Evolutionary conservation across 2,329 filamentous ascomycete species (phyloP).

Genomic region (Trichophyton verrucosum): DNA sequence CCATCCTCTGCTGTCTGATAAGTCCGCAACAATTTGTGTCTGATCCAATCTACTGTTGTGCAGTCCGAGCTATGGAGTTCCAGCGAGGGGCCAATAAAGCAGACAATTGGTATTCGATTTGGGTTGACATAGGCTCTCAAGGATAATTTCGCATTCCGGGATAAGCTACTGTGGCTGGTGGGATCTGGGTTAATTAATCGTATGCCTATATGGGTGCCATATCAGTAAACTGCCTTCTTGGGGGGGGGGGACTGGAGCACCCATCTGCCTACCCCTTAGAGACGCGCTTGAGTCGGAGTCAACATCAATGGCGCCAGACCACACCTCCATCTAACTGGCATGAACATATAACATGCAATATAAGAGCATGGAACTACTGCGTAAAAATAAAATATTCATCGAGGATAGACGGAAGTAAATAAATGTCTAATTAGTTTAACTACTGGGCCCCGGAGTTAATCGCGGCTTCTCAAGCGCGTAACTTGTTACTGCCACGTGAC

Average conservation of each 20-base stretch:
- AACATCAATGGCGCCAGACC: constrained; percentile 11
- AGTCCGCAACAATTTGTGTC: constrained; percentile 24
- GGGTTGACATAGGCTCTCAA: constrained; percentile 30
- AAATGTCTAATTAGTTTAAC: too few relatives aligned
- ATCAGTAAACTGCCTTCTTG: not conserved
- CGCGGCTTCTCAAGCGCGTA: too few relatives aligned
- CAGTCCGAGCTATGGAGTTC: constrained; percentile 27
- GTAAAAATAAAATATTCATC: not conserved
- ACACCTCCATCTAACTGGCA: constrained; percentile 21
- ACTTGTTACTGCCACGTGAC: not conserved
- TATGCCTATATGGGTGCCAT: constrained; percentile 6
- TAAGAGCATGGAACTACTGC: constrained; percentile 12
- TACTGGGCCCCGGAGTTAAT: not conserved
- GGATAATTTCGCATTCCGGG: constrained; percentile 23
- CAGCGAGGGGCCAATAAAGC: constrained; percentile 29
- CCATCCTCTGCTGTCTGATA: constrained; percentile 19
- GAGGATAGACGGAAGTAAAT: not conserved
- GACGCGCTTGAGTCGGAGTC: not conserved
- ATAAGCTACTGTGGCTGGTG: constrained; percentile 23
- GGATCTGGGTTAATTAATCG: constrained; percentile 24
- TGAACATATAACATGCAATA: not conserved
- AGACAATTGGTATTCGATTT: constrained; percentile 29
- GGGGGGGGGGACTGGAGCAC: not conserved
- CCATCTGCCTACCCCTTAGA: not conserved
- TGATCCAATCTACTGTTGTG: constrained; percentile 29